phyloP scores from a whole-genome alignment of 2,329 filamentous ascomycete species.

The Alternaria conjuncta region DNA sequence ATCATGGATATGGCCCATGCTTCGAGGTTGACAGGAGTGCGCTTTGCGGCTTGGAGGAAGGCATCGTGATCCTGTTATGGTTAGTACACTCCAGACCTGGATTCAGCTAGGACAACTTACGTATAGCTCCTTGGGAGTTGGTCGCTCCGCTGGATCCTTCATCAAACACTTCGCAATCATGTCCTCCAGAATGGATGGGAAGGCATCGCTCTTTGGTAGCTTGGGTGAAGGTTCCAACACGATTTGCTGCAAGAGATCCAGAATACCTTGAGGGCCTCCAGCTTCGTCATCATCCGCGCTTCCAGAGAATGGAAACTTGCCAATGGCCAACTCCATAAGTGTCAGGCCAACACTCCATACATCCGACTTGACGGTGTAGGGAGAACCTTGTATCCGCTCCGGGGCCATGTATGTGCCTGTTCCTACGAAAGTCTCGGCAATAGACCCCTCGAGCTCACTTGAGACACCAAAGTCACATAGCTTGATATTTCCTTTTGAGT shows the following conservation, averaged over 20 bases:
- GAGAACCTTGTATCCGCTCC: slow-evolving; percentile 94
- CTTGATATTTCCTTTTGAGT: slow-evolving; percentile 93
- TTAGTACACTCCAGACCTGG: slow-evolving; percentile 16
- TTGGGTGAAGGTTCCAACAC: slow-evolving; percentile 94
- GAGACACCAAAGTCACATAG: slow-evolving; percentile 99
- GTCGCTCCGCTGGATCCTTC: slow-evolving; percentile 86
- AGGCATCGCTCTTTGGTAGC: slow-evolving; percentile 95
- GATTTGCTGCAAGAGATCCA: slow-evolving; percentile 95
- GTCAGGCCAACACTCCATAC: slow-evolving; percentile 97
- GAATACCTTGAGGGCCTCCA: slow-evolving; percentile 83
- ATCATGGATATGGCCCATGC: slow-evolving; percentile 95
- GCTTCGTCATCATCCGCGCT: slow-evolving; percentile 74
- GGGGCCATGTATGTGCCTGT: slow-evolving; percentile 99
- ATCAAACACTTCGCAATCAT: slow-evolving; percentile 96
- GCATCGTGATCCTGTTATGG: slow-evolving; percentile 80
- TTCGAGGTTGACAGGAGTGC: slow-evolving; percentile 90
- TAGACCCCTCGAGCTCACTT: slow-evolving; percentile 95
- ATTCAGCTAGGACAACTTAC: slow-evolving; percentile 59
- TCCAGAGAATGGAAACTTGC: slow-evolving; percentile 93
- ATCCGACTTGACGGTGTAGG: slow-evolving; percentile 97
- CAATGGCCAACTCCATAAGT: slow-evolving; percentile 97
- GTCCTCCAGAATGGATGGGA: slow-evolving; percentile 91
- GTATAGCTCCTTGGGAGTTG: slow-evolving; percentile 91
- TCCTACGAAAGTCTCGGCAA: slow-evolving; percentile 97
- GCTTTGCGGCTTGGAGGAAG: slow-evolving; percentile 94